Base-by-base conservation (phyloP, 2,329 filamentous ascomycete species). In the Mycosphaerella arachidis region DNA sequence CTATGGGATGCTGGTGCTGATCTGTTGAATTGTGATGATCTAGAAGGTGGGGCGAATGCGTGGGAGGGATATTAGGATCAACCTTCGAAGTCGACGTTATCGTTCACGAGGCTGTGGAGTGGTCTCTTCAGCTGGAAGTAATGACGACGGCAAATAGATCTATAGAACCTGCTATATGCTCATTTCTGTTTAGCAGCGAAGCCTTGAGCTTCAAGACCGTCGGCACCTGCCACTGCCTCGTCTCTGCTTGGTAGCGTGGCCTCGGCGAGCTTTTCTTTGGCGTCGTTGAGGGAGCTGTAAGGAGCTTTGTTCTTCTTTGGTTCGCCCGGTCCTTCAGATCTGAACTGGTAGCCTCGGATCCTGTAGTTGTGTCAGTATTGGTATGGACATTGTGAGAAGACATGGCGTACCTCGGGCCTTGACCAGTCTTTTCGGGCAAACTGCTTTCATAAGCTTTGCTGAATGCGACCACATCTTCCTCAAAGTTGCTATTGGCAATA, bases 271-370 rank as follows among this genome's bases (percentile, higher is more conserved):
- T 80, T 79, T 60, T 80, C 74, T 40, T 71, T 74, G 13, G 74
- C 73, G 60, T 81, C 78, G 56, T 82, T 76, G 20, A 89, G 77
- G 58, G 82, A 82, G 80, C 87, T 95, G 1, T 84, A 81, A 12
- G 85, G 81, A 40, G 83, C 81, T 72, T 92, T 92, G 67, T 86
- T 87, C 67, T 86, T 87, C 73, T 82, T 88, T 30, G 75, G 71
- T 56, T 84, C 81, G 53, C 86, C 83, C 7, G 83, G 82, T 0
- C 84, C 86, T 52, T 86, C 83, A 54, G 85, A 84, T 74, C 89
- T 91, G 73, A 87, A 89, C 70, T 95, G 89, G 69, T 96, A 95
- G 1, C 92, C 92, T 68, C 92, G 82, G 37, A 89, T 81, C 69
- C 83, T 83, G 64, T 59, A 50, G 9, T 60, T 16, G 53, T 13